phyloP scores from a whole-genome alignment of 2,329 filamentous ascomycete genomes.

The Arthroderma uncinatum region DNA sequence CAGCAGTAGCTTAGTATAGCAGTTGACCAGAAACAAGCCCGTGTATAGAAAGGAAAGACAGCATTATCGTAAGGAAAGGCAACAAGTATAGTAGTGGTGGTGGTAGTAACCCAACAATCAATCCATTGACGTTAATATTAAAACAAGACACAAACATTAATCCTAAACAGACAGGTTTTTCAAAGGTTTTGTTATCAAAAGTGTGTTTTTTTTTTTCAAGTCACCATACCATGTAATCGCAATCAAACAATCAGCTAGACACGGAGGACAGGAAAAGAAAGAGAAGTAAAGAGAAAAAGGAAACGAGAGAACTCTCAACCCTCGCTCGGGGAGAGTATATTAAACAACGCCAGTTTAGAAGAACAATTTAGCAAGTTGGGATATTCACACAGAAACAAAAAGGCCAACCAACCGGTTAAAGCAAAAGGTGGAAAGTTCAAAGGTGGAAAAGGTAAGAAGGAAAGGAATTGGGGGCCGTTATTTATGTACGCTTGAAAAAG shows the following conservation, averaged over 20 bases:
- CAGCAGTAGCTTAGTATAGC: too few species aligned
- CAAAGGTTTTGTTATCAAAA: too few species aligned
- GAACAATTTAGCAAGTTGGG: background rate
- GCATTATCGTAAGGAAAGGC: background rate
- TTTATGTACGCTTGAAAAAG: background rate
- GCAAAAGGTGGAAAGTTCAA: background rate
- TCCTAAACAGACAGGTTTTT: background rate
- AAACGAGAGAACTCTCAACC: background rate
- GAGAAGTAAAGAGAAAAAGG: background rate
- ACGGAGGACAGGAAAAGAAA: background rate
- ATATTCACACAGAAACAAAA: slow-evolving; percentile 1
- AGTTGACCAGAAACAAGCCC: too few species aligned
- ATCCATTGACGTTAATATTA: background rate
- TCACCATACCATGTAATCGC: background rate
- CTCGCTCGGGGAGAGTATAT: background rate
- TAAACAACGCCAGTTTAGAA: background rate
- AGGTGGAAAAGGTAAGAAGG: background rate
- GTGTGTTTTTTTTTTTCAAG: too few species aligned
- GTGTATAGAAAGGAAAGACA: too few species aligned
- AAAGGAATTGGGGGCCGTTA: background rate
- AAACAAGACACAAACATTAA: background rate
- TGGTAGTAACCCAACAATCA: background rate
- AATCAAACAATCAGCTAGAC: background rate
- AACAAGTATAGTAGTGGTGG: background rate
- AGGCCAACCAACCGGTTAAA: background rate